Conservation (phyloP, 1,284 basidiomycete species). For the Rhodotorula sp. region DNA sequence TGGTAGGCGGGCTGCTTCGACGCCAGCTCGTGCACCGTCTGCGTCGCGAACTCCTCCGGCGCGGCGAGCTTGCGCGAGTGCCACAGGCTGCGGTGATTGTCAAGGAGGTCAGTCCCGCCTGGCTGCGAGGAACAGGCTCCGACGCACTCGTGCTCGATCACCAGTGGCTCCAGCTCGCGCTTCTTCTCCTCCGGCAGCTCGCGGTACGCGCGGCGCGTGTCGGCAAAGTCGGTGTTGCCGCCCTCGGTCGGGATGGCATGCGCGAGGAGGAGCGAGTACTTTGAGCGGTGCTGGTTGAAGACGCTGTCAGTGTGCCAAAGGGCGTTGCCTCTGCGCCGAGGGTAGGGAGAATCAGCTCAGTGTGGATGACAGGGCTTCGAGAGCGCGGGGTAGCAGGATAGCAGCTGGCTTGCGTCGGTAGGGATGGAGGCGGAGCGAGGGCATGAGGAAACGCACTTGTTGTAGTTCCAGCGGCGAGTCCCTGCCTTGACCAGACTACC, state of each 20-base stretch:
- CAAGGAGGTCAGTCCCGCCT: background rate
- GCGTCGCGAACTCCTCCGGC: conserved; percentile 5
- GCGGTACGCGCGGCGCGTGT: background rate
- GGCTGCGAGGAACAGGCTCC: too few relatives aligned
- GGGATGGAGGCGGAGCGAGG: too few relatives aligned
- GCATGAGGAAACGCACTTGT: background rate
- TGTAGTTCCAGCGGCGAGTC: conserved; percentile 7
- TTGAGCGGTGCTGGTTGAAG: conserved; percentile 47
- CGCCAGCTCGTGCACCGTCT: conserved; percentile 31
- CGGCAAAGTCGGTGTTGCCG: conserved; percentile 13
- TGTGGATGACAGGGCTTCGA: too few relatives aligned
- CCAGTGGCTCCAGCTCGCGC: background rate
- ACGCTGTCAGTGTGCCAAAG: conserved; percentile 47
- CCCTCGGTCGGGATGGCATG: conserved; percentile 47
- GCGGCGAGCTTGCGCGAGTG: conserved; percentile 4
- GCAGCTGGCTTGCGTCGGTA: too few relatives aligned
- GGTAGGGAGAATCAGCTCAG: too few relatives aligned
- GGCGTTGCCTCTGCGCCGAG: conserved; percentile 36
- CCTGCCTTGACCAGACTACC: background rate
- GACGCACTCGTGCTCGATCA: conserved; percentile 4
- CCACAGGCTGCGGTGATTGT: conserved; percentile 6
- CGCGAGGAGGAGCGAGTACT: conserved; percentile 48
- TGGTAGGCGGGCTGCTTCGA: conserved; percentile 44
- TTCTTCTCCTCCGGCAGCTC: conserved; percentile 11
- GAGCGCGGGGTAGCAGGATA: too few relatives aligned